Evolutionary conservation across 2,329 filamentous ascomycete species (phyloP).

Genomic region (Malbranchea cinnamomea): DNA sequence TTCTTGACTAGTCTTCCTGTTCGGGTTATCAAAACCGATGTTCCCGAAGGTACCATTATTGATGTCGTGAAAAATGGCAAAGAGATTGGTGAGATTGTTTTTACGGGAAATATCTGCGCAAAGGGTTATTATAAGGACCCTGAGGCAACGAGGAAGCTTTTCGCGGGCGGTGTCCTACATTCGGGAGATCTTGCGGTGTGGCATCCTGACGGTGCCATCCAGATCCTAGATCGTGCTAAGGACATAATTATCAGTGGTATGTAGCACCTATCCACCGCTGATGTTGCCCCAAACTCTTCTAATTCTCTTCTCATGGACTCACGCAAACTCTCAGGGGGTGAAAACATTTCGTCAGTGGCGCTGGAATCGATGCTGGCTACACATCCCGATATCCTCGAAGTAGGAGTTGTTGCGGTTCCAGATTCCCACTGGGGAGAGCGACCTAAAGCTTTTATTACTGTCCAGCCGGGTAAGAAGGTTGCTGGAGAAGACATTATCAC

Average conservation of each 20-base stretch:
- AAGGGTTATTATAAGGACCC: slow-evolving; percentile 85
- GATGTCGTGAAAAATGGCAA: slow-evolving; percentile 56
- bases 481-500: slow-evolving; percentile 56
- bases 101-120: slow-evolving; percentile 79
- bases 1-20: slow-evolving; percentile 70
- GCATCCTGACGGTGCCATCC: slow-evolving; percentile 78
- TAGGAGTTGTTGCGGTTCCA: slow-evolving; percentile 72
- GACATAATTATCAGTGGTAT: slow-evolving; percentile 93
- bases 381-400: slow-evolving; percentile 81
- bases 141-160: slow-evolving; percentile 73
- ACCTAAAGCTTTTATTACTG: slow-evolving; percentile 86
- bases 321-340: slow-evolving; percentile 48
- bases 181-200: slow-evolving; percentile 87
- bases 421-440: slow-evolving; percentile 90
- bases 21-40: slow-evolving; percentile 67
- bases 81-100: slow-evolving; percentile 74
- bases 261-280: slow-evolving; percentile 12
- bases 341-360: slow-evolving; percentile 91
- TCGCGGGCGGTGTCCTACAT: slow-evolving; percentile 72
- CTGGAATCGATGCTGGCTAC: slow-evolving; percentile 79
- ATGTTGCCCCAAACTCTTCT: neutral
- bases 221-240: slow-evolving; percentile 88
- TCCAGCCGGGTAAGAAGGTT: slow-evolving; percentile 50
- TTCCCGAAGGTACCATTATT: slow-evolving; percentile 49
- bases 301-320: slow-evolving; percentile 1